Percentiles rank a stretch among this genome's conserved stretches.
phyloP scores from a whole-genome alignment of 1,139 yeast species.

The Suhomyces bolitotheri region DNA sequence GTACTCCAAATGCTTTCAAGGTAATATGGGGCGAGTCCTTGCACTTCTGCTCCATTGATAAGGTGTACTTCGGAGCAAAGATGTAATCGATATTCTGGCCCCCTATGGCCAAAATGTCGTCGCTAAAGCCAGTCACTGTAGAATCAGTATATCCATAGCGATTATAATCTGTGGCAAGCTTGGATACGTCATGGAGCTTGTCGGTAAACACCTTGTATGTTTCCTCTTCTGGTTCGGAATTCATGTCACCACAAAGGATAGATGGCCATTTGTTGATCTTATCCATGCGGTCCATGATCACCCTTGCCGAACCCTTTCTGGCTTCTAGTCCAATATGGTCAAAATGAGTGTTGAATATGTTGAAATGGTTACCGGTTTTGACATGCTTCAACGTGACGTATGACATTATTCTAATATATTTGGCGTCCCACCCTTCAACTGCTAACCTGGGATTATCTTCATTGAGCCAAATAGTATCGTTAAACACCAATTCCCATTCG shows the following conservation, averaged over 20 bases:
- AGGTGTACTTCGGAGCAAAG: slow-evolving; percentile 40
- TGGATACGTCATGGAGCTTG: slow-evolving; percentile 33
- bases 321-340: slow-evolving; percentile 54
- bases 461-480: slow-evolving; percentile 40
- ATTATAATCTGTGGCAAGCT: slow-evolving; percentile 26
- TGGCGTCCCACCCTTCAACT: slow-evolving; percentile 57
- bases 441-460: slow-evolving; percentile 29
- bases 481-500: slow-evolving; percentile 36
- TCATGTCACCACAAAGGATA: slow-evolving; percentile 35
- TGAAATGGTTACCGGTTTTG: slow-evolving; percentile 29
- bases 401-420: slow-evolving; percentile 46
- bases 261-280: slow-evolving; percentile 43
- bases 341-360: slow-evolving; percentile 57
- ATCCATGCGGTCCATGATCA: slow-evolving; percentile 43
- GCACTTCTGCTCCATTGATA: slow-evolving; percentile 27
- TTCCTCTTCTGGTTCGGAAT: slow-evolving; percentile 19
- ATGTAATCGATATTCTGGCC: slow-evolving; percentile 52
- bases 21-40: slow-evolving; percentile 17
- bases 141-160: slow-evolving; percentile 45
- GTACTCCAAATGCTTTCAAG: slow-evolving; percentile 41
- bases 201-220: slow-evolving; percentile 32
- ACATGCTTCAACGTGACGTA: slow-evolving; percentile 41
- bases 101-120: slow-evolving; percentile 29
- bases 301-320: slow-evolving; percentile 45
- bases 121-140: slow-evolving; percentile 54